Evolutionary conservation across 768 basidiomycete genomes (phyloP), one percentile per base, ranked within the genome.

Genomic region (Pulveroboletus sp.): DNA sequence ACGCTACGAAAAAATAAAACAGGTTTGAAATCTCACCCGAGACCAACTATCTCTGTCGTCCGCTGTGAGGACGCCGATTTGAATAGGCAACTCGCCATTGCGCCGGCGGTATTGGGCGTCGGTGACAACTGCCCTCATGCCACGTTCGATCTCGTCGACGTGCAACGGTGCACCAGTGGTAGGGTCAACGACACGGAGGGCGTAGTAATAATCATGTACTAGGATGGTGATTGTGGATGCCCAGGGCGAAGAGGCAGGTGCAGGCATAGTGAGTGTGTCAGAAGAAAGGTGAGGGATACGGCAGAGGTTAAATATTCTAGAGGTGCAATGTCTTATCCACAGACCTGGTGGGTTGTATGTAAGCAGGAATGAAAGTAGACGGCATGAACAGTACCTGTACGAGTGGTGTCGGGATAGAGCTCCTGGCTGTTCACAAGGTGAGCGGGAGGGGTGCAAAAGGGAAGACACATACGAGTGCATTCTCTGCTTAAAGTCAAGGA

Each of bases 1-100:
- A 23, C 13, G 17, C 3, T 10, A 6, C 19, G 19, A 20, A 27
- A 6, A 19, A 21, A 8, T 3, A 39, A 20, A 38, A n/a, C 21
- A 8, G 17, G 16, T 20, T 7, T 19, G 27, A 21, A 35, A 16
- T 57, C 79, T 49, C 65, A 92, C 91, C 62, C 78, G 69, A 11
- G 87, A 77, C 94, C 94, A 97, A 11, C 64, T 71, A 65, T 95
- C 90, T 52, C 94, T 75, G 21, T 85, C 76, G 61, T 94, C 91
- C 4, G 87, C 83, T 20, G 83, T 90, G 38, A 97, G 71, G 0
- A 84, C 74, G 8, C 89, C 85, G 5, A 97, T 72, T 23, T 78
- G 75, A 4, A 81, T 65, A 0, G 87, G 75, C 12, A 56, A 65
- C 50, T 90, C 85, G 3, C 84, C 84, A 0, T 57, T 65, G 4